phyloP scores from a whole-genome alignment of 164 flowering plant species.

The Euptelea pleiosperma region DNA sequence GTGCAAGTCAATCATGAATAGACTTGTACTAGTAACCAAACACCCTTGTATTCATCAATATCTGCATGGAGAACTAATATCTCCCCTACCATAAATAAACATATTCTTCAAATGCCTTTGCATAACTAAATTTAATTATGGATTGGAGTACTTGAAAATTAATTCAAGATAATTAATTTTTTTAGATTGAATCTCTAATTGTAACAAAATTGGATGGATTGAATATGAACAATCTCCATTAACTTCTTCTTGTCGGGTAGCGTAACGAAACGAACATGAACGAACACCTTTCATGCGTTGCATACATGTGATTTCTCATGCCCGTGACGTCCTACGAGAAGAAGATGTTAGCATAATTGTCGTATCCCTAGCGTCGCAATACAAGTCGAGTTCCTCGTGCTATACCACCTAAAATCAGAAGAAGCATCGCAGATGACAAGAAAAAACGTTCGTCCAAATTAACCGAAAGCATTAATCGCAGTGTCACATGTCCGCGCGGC shows the following conservation, averaged over 20 bases:
- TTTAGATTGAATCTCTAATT: no score
- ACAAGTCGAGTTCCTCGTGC: not conserved
- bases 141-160: no score
- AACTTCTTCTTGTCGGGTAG: slow-evolving; percentile 8
- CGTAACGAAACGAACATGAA: slow-evolving; percentile 5
- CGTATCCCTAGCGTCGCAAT: not conserved
- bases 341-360: not conserved
- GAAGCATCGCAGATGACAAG: not conserved
- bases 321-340: not conserved
- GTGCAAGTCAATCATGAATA: no score
- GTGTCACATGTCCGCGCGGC: slow-evolving; percentile 5
- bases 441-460: not conserved
- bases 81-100: no score
- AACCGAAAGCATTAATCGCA: slow-evolving; percentile 1
- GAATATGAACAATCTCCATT: slow-evolving; percentile 9
- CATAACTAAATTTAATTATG: no score
- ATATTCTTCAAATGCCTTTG: no score
- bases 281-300: slow-evolving; percentile 1
- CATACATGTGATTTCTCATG: slow-evolving; percentile 8
- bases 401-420: not conserved
- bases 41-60: no score
- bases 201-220: not conserved
- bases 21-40: no score
- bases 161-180: no score
- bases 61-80: no score